Evolutionary conservation across 257 asterid species (phyloP).

Genomic region (Eustoma russellianum): DNA sequence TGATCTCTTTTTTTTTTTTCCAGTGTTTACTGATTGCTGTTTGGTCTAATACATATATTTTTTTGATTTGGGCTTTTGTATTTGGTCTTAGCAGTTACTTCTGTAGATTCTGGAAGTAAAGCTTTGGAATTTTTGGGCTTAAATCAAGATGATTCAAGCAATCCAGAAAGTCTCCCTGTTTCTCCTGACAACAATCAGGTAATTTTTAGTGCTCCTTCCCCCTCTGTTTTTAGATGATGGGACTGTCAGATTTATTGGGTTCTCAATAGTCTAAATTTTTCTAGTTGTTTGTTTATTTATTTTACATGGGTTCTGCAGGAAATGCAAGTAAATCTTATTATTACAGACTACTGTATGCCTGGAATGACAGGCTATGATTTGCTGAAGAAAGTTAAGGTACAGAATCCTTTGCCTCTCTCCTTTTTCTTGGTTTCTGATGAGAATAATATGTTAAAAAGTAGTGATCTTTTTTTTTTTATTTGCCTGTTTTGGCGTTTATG

Average conservation of each 20-base stretch:
- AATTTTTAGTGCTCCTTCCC: background rate
- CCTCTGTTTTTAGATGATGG: background rate
- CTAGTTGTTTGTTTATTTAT: background rate
- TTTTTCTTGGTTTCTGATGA: background rate
- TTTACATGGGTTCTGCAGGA: too few relatives aligned
- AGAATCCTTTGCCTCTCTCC: background rate
- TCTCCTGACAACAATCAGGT: too few relatives aligned
- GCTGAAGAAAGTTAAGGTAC: too few relatives aligned
- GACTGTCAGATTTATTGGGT: too few relatives aligned
- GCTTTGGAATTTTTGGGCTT: conserved; percentile 45
- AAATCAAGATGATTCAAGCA: conserved; percentile 11
- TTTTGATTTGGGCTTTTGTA: background rate
- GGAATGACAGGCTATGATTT: too few relatives aligned
- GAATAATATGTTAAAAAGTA: too few relatives aligned
- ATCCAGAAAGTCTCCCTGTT: background rate
- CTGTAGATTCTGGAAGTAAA: conserved; percentile 45
- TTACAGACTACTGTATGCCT: too few relatives aligned
- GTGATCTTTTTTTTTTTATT: too few relatives aligned
- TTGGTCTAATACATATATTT: background rate
- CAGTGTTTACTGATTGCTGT: too few relatives aligned
- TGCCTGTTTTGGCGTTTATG: too few relatives aligned
- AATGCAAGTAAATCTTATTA: too few relatives aligned
- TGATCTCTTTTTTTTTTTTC: background rate
- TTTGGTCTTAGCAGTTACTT: conserved; percentile 25
- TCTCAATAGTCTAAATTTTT: too few relatives aligned